Evolutionary conservation across 148 eudicot species (phyloP).

Genomic region (Amaranthus cruentus): DNA sequence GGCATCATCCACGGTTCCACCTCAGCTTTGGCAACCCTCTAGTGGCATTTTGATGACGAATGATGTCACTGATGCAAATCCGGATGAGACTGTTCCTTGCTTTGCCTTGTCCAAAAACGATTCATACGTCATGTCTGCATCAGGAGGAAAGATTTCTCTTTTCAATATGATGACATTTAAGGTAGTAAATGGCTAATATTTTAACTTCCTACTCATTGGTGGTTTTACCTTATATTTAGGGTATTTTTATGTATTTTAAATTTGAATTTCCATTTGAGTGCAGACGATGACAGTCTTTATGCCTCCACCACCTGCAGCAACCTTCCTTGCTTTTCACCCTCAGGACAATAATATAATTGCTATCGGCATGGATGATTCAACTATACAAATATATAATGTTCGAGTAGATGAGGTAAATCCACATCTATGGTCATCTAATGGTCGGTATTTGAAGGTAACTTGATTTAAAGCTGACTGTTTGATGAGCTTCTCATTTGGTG

Average conservation of each 20-base stretch:
- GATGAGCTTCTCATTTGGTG: slow-evolving; percentile 3
- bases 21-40: slow-evolving; percentile 83
- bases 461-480: neutral
- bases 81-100: slow-evolving; percentile 73
- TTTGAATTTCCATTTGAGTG: slow-evolving; percentile 26
- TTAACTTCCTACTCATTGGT: neutral
- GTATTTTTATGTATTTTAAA: neutral
- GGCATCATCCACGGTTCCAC: slow-evolving; percentile 74
- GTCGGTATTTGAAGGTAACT: neutral
- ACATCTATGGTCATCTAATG: neutral
- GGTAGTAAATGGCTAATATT: slow-evolving; percentile 33
- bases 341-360: slow-evolving; percentile 94
- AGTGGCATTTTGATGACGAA: slow-evolving; percentile 86
- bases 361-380: slow-evolving; percentile 91
- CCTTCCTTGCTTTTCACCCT: slow-evolving; percentile 90
- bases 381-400: slow-evolving; percentile 87
- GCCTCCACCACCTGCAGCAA: slow-evolving; percentile 94
- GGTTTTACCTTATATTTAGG: neutral
- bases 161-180: slow-evolving; percentile 91
- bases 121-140: slow-evolving; percentile 92
- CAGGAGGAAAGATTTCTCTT: slow-evolving; percentile 79
- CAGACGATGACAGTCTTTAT: slow-evolving; percentile 90
- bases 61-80: slow-evolving; percentile 58
- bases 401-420: slow-evolving; percentile 79
- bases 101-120: slow-evolving; percentile 94